These are phyloP conservation scores for Symbiodinium pilosum DNA, from an alignment of 73 alveolate species.

Conservation along the genomic window DNA sequence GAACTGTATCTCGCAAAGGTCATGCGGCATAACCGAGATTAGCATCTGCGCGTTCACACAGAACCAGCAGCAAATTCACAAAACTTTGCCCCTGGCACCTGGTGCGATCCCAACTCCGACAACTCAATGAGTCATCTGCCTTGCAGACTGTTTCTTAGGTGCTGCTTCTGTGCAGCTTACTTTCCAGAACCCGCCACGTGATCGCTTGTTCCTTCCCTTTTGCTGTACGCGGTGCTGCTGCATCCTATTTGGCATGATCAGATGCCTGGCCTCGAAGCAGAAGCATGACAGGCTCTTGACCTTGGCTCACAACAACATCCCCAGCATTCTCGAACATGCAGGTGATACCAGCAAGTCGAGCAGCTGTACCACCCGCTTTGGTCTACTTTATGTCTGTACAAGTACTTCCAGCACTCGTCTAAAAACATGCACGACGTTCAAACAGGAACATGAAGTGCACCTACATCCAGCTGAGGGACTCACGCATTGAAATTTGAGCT, in stretches of 20 bases:
- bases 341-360: no score
- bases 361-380: no score
- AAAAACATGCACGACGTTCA: no score
- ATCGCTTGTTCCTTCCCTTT: neutral
- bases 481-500: no score
- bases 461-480: neutral
- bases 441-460: neutral
- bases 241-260: neutral
- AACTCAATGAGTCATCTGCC: slow-evolving; percentile 38
- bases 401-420: no score
- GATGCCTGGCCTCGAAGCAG: neutral
- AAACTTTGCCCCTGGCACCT: neutral
- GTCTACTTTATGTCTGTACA: no score
- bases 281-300: slow-evolving; percentile 19
- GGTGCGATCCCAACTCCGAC: slow-evolving; percentile 85
- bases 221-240: neutral
- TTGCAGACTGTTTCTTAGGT: no score
- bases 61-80: neutral
- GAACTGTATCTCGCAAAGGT: no score
- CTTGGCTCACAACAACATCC: no score
- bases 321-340: no score
- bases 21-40: no score
- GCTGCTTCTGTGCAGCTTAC: neutral
- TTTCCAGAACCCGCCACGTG: neutral
- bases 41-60: no score